These are phyloP conservation scores for Pythium brachiatum DNA, from an alignment of 352 stramenopile species.

Conservation along the genomic window DNA sequence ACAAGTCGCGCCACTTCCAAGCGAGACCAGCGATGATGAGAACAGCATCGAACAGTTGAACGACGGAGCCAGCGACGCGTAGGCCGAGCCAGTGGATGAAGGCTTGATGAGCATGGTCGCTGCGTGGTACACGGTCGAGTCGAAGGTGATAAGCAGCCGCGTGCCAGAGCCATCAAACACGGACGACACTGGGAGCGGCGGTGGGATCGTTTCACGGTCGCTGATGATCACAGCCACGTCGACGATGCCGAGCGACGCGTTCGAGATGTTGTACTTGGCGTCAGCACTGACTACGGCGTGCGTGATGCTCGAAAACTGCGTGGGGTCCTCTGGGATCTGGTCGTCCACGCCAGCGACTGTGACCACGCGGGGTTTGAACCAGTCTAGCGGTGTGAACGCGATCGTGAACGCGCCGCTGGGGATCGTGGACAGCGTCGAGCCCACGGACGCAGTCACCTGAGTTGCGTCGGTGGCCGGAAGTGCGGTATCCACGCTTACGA, in stretches of 20 bases:
- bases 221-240: conserved; percentile 52
- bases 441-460: conserved; percentile 15
- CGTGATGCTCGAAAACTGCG: conserved; percentile 49
- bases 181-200: conserved; percentile 44
- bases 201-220: conserved; percentile 59
- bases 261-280: conserved; percentile 60
- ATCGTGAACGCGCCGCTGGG: conserved; percentile 30
- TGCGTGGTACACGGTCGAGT: conserved; percentile 65
- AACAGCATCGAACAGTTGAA: conserved; percentile 47
- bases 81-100: conserved; percentile 6
- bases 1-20: conserved; percentile 40
- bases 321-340: conserved; percentile 51
- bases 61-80: conserved; percentile 26
- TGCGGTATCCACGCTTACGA: conserved; percentile 37
- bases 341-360: conserved; percentile 64
- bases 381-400: conserved; percentile 68
- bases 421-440: not conserved
- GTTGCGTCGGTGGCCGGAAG: conserved; percentile 24
- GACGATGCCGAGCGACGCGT: conserved; percentile 40
- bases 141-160: conserved; percentile 53
- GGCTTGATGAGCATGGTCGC: conserved; percentile 52
- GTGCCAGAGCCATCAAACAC: conserved; percentile 54
- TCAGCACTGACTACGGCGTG: conserved; percentile 51
- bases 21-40: conserved; percentile 44
- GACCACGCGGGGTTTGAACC: conserved; percentile 37